A percentile compares a stretch with the other conserved stretches of the same genome.
These are phyloP conservation scores for Cryptococcus sp. DNA, from an alignment of 1,284 basidiomycete species.

Conservation along the genomic window DNA sequence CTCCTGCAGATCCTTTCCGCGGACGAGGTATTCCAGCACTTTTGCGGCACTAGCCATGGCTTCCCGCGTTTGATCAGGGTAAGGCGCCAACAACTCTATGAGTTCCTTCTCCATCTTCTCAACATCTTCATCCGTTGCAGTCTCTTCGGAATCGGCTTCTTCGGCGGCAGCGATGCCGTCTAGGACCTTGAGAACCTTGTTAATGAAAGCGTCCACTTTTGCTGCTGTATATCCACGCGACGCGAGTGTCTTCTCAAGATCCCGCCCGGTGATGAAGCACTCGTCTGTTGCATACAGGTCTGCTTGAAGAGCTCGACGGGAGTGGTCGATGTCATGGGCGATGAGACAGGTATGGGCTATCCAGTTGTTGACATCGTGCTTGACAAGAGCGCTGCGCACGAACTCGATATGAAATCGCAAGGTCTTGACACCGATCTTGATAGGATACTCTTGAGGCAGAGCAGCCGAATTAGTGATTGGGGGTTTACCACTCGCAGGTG, in stretches of 20 bases:
- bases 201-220: conserved; percentile 43
- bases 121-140: conserved; percentile 14
- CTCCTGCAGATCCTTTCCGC: conserved; percentile 45
- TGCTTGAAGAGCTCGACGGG: conserved; percentile 39
- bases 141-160: conserved; percentile 19
- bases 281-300: conserved; percentile 47
- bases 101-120: conserved; percentile 31
- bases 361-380: conserved; percentile 46
- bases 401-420: conserved; percentile 36
- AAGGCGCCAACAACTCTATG: conserved; percentile 22
- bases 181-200: conserved; percentile 47
- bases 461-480: conserved; percentile 37
- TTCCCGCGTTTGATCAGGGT: conserved; percentile 43
- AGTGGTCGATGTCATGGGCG: conserved; percentile 43
- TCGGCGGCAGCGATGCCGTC: conserved; percentile 50
- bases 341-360: conserved; percentile 51
- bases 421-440: conserved; percentile 38
- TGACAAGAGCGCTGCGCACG: conserved; percentile 36
- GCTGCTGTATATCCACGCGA: conserved; percentile 32
- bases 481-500: conserved; percentile 14
- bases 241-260: conserved; percentile 33
- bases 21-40: conserved; percentile 43
- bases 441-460: conserved; percentile 35
- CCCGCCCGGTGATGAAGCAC: conserved; percentile 34
- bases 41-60: conserved; percentile 35